Percentiles rank a stretch among this genome's conserved stretches.
Evolutionary conservation across 2,329 filamentous ascomycete genomes (phyloP).

Genomic region (Xylaria arbuscula): DNA sequence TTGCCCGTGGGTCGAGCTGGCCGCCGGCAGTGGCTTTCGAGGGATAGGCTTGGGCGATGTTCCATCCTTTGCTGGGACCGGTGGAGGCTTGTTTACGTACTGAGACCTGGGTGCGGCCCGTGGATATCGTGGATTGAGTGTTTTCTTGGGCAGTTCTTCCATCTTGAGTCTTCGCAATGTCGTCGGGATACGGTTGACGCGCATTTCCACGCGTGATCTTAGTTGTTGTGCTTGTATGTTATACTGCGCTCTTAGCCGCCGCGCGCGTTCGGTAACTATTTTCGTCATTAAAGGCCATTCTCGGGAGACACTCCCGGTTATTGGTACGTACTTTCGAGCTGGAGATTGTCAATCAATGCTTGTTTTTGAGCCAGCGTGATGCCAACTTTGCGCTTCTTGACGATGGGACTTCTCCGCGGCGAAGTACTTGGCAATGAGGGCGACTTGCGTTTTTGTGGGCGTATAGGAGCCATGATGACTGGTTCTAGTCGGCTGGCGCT

Average conservation of each 20-base stretch:
- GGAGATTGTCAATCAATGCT: slow-evolving; percentile 86
- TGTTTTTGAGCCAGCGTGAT: slow-evolving; percentile 82
- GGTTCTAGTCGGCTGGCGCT: neutral
- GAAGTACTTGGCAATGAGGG: slow-evolving; percentile 50
- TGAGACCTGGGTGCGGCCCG: slow-evolving; percentile 46
- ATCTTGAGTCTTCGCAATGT: slow-evolving; percentile 83
- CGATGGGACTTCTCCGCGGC: slow-evolving; percentile 66
- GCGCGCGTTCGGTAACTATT: slow-evolving; percentile 58
- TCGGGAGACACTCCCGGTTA: neutral
- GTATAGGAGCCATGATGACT: slow-evolving; percentile 44
- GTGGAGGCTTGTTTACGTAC: slow-evolving; percentile 54
- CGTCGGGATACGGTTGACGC: slow-evolving; percentile 90
- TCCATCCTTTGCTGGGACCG: slow-evolving; percentile 64
- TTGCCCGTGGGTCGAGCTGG: slow-evolving; percentile 48
- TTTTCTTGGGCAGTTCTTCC: slow-evolving; percentile 75
- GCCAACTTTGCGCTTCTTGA: slow-evolving; percentile 69
- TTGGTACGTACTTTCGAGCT: slow-evolving; percentile 78
- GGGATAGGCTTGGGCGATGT: slow-evolving; percentile 50
- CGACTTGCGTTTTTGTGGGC: slow-evolving; percentile 58
- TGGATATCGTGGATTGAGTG: slow-evolving; percentile 57
- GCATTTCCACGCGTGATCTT: slow-evolving; percentile 87
- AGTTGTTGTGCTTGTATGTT: slow-evolving; percentile 87
- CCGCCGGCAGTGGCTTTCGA: slow-evolving; percentile 51
- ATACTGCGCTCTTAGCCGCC: slow-evolving; percentile 89
- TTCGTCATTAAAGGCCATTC: slow-evolving; percentile 37